phyloP scores from a whole-genome alignment of 2,329 filamentous ascomycete species.

The Bertia moriformis region DNA sequence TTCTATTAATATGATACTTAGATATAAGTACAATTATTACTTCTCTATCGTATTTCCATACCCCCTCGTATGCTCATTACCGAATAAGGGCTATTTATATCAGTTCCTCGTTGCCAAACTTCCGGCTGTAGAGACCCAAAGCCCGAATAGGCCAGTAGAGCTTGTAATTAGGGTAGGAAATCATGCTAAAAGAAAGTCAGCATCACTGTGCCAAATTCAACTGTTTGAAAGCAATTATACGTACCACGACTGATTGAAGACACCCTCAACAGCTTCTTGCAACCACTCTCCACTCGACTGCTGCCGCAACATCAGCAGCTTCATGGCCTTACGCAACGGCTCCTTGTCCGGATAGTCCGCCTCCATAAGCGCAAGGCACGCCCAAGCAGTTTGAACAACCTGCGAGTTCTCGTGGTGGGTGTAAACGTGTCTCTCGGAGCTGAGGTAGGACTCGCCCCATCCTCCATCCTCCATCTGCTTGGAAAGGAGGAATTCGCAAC shows the following conservation, averaged over 20 bases:
- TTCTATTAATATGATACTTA: too few relatives aligned
- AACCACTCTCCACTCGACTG: constrained; percentile 50
- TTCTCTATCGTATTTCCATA: too few relatives aligned
- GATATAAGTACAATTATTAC: too few relatives aligned
- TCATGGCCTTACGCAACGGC: constrained; percentile 26
- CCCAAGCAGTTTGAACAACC: constrained; percentile 56
- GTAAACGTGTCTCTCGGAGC: constrained; percentile 8
- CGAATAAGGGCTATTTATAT: too few relatives aligned
- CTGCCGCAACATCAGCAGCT: constrained; percentile 44
- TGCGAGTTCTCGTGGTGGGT: constrained; percentile 21
- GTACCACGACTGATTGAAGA: constrained; percentile 55
- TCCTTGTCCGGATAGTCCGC: constrained; percentile 41
- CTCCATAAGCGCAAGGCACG: constrained; percentile 41
- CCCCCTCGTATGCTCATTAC: too few relatives aligned
- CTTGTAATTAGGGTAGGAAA: constrained; percentile 62
- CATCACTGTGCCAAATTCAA: background rate
- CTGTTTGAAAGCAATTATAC: background rate
- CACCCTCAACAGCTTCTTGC: constrained; percentile 55
- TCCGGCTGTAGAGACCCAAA: constrained; percentile 45
- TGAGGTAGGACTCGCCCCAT: constrained; percentile 38
- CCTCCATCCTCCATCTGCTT: constrained; percentile 51
- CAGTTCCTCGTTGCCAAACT: constrained; percentile 11
- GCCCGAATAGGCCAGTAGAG: constrained; percentile 58
- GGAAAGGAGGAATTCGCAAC: constrained; percentile 38
- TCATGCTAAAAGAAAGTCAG: constrained; percentile 31